A percentile compares a stretch with the other conserved stretches of the same genome.
These are phyloP conservation scores for Cryphonectria naterciae DNA, from an alignment of 2,329 filamentous ascomycete species.

Conservation along the genomic window DNA sequence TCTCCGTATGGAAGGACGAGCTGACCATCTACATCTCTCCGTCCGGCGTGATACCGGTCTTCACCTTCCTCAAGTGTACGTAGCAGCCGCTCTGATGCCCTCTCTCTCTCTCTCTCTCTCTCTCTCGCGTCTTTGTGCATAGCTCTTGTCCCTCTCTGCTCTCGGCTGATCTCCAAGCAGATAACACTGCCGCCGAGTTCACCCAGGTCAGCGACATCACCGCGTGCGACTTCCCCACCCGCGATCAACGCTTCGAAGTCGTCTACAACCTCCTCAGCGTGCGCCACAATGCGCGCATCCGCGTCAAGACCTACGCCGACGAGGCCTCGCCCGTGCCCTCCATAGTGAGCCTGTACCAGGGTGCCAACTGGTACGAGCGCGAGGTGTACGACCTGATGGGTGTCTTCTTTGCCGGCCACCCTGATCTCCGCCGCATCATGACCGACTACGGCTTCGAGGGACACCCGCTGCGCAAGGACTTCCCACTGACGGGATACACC, in stretches of 20 bases:
- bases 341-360: constrained; percentile 83
- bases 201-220: constrained; percentile 93
- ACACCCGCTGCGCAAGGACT: constrained; percentile 96
- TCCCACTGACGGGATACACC: constrained; percentile 96
- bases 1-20: constrained; percentile 99
- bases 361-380: constrained; percentile 98
- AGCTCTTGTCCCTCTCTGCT: constrained; percentile 9
- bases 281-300: constrained; percentile 93
- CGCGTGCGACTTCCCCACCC: constrained; percentile 92
- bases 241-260: constrained; percentile 94
- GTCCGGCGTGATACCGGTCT: constrained; percentile 84
- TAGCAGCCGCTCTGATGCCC: constrained; percentile 6
- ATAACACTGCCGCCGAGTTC: constrained; percentile 97
- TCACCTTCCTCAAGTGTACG: constrained; percentile 85
- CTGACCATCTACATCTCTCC: constrained; percentile 92
- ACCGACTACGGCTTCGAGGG: constrained; percentile 99
- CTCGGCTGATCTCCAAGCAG: constrained; percentile 36
- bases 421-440: constrained; percentile 96
- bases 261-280: constrained; percentile 97
- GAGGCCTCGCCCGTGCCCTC: constrained; percentile 93
- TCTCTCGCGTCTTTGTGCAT: no score
- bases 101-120: no score
- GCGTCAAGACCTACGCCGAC: constrained; percentile 98
- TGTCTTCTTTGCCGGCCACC: constrained; percentile 94
- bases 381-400: constrained; percentile 98